These are phyloP conservation scores for Penicillium digitatum DNA, from an alignment of 2,329 filamentous ascomycete genomes.

Conservation along the genomic window DNA sequence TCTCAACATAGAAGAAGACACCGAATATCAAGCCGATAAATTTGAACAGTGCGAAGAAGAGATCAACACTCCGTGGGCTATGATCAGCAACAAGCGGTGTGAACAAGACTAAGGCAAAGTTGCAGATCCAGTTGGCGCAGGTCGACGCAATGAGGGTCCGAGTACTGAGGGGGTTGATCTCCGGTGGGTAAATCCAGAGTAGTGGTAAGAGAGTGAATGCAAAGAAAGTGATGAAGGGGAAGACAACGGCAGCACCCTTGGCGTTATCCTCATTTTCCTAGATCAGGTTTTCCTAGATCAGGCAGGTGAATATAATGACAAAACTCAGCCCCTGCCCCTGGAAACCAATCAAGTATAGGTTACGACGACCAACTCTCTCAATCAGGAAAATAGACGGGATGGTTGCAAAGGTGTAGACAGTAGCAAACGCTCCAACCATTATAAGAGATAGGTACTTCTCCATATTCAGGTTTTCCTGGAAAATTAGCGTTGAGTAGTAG, in stretches of 20 bases:
- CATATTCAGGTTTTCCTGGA: slow-evolving; percentile 38
- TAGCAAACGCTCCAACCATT: slow-evolving; percentile 29
- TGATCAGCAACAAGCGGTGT: slow-evolving; percentile 37
- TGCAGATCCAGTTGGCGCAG: slow-evolving; percentile 52
- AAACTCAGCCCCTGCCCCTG: slow-evolving; percentile 31
- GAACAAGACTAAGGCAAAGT: slow-evolving; percentile 52
- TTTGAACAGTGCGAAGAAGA: slow-evolving; percentile 41
- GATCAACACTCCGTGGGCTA: slow-evolving; percentile 39
- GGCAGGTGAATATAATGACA: slow-evolving; percentile 34
- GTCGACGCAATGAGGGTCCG: slow-evolving; percentile 52
- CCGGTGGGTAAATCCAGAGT: slow-evolving; percentile 8
- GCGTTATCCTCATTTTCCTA: slow-evolving; percentile 19
- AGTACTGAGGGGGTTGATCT: slow-evolving; percentile 51
- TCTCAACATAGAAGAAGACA: slow-evolving; percentile 52
- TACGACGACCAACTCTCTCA: slow-evolving; percentile 41
- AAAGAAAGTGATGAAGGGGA: slow-evolving; percentile 64
- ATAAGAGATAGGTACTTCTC: slow-evolving; percentile 18
- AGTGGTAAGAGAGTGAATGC: slow-evolving; percentile 48
- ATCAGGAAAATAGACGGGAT: slow-evolving; percentile 27
- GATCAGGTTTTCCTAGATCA: slow-evolving; percentile 30
- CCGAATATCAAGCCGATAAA: slow-evolving; percentile 46
- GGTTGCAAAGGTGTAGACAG: slow-evolving; percentile 28
- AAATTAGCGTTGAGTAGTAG: slow-evolving; percentile 46
- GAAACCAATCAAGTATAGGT: slow-evolving; percentile 32
- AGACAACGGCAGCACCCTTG: slow-evolving; percentile 53